Evolutionary conservation across 1,284 basidiomycete genomes (phyloP).

Genomic region (Dichomitus squalens): DNA sequence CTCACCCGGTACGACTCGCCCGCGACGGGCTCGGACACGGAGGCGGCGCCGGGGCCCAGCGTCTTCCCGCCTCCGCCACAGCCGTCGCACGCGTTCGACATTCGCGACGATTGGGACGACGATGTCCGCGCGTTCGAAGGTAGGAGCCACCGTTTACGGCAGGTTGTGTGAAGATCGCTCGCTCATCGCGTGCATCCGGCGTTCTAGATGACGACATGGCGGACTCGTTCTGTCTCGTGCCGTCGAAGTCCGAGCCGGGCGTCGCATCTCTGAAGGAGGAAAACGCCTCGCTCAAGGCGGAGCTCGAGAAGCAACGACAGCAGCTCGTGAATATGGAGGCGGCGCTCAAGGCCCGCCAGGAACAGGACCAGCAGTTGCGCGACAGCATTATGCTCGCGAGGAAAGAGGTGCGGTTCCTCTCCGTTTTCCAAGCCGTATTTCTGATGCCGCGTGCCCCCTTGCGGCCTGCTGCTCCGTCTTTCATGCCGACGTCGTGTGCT

Average conservation of each 20-base stretch:
- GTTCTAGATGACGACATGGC: slow-evolving; percentile 58
- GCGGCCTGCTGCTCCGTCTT: background rate
- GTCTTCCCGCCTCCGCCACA: slow-evolving; percentile 35
- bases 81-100: slow-evolving; percentile 27
- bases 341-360: slow-evolving; percentile 65
- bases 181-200: background rate
- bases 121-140: slow-evolving; percentile 46
- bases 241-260: slow-evolving; percentile 56
- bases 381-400: slow-evolving; percentile 79
- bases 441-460: too few relatives aligned
- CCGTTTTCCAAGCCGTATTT: too few relatives aligned
- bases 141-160: slow-evolving; percentile 19
- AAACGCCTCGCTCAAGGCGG: slow-evolving; percentile 60
- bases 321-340: slow-evolving; percentile 61
- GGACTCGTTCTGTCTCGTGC: slow-evolving; percentile 76
- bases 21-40: slow-evolving; percentile 27
- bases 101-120: slow-evolving; percentile 41
- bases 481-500: slow-evolving; percentile 2
- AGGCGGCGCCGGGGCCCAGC: slow-evolving; percentile 24
- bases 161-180: background rate
- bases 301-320: slow-evolving; percentile 57
- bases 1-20: slow-evolving; percentile 33
- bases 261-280: slow-evolving; percentile 60
- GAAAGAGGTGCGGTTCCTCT: slow-evolving; percentile 56
- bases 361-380: slow-evolving; percentile 74